These are phyloP conservation scores for Tetrahymena thermophila DNA, from an alignment of 73 alveolate genomes.

Conservation along the genomic window DNA sequence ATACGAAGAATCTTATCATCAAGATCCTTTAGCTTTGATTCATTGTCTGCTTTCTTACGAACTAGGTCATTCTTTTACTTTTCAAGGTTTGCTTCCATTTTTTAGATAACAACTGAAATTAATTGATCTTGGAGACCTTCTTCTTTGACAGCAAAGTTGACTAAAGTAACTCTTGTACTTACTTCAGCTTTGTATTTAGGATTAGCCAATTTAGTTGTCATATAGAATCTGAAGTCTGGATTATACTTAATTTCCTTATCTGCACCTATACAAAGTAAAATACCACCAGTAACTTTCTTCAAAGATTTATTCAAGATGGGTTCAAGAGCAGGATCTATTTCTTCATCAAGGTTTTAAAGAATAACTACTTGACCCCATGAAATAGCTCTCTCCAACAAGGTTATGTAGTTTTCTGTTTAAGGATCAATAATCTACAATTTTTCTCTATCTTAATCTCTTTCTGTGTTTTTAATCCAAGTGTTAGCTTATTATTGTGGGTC, in stretches of 20 bases:
- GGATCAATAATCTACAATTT: constrained; percentile 35
- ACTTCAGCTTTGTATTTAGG: constrained; percentile 43
- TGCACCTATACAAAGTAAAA: constrained; percentile 67
- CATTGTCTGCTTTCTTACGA: constrained; percentile 72
- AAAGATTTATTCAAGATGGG: constrained; percentile 88
- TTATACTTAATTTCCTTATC: constrained; percentile 88
- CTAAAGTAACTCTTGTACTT: constrained; percentile 40
- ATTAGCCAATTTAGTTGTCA: constrained; percentile 42
- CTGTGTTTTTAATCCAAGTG: constrained; percentile 85
- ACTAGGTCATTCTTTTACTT: constrained; percentile 82
- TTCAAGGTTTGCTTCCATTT: constrained; percentile 90
- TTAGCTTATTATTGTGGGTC: constrained; percentile 94
- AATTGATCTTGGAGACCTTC: constrained; percentile 94
- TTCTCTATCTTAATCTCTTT: constrained; percentile 38
- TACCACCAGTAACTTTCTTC: constrained; percentile 49
- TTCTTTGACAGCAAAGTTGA: constrained; percentile 90
- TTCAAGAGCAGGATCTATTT: constrained; percentile 97
- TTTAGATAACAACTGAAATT: constrained; percentile 88
- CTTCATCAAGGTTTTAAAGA: constrained; percentile 79
- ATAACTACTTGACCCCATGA: constrained; percentile 29
- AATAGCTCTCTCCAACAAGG: constrained; percentile 8
- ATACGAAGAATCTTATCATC: constrained; percentile 81
- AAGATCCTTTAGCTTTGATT: constrained; percentile 74
- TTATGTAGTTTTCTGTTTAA: constrained; percentile 20
- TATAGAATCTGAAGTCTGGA: constrained; percentile 68